These are phyloP conservation scores for Pilasporangium apinafurcum DNA, from an alignment of 352 stramenopile genomes.

Conservation along the genomic window DNA sequence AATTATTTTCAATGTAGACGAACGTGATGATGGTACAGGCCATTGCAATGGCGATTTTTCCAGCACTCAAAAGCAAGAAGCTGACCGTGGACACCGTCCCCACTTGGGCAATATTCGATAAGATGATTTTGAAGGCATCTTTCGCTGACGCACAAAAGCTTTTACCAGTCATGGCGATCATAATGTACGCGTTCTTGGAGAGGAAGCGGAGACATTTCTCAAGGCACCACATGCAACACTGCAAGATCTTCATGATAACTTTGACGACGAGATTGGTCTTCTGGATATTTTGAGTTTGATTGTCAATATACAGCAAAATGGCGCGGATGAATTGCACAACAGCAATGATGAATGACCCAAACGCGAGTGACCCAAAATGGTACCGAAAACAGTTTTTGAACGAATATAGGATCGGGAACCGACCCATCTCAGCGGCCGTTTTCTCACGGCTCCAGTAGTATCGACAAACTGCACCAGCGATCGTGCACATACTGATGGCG, in stretches of 20 bases:
- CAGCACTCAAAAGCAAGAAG: constrained; percentile 89
- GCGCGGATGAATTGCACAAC: constrained; percentile 94
- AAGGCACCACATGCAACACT: constrained; percentile 94
- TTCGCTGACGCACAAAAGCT: constrained; percentile 85
- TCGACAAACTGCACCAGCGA: constrained; percentile 86
- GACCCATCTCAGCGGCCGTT: constrained; percentile 49
- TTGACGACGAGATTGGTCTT: constrained; percentile 74
- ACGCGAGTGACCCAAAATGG: constrained; percentile 94
- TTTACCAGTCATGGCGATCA: constrained; percentile 72
- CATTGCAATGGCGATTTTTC: constrained; percentile 82
- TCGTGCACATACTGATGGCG: constrained; percentile 92
- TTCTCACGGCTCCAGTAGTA: constrained; percentile 93
- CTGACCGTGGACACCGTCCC: constrained; percentile 86
- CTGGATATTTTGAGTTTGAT: constrained; percentile 84
- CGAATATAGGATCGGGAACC: constrained; percentile 49
- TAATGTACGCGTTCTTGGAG: constrained; percentile 96
- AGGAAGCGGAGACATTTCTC: constrained; percentile 95
- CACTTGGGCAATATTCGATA: constrained; percentile 86
- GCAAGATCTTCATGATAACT: constrained; percentile 76
- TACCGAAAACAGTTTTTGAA: constrained; percentile 87
- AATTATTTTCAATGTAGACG: constrained; percentile 49
- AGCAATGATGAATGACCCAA: constrained; percentile 94
- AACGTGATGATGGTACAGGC: constrained; percentile 52
- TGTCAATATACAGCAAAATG: constrained; percentile 89
- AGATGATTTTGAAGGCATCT: constrained; percentile 91